Percentiles rank a stretch among this genome's conserved stretches.
These are phyloP conservation scores for Aspergillus oerlinghausenensis DNA, from an alignment of 2,329 filamentous ascomycete genomes.

Conservation along the genomic window DNA sequence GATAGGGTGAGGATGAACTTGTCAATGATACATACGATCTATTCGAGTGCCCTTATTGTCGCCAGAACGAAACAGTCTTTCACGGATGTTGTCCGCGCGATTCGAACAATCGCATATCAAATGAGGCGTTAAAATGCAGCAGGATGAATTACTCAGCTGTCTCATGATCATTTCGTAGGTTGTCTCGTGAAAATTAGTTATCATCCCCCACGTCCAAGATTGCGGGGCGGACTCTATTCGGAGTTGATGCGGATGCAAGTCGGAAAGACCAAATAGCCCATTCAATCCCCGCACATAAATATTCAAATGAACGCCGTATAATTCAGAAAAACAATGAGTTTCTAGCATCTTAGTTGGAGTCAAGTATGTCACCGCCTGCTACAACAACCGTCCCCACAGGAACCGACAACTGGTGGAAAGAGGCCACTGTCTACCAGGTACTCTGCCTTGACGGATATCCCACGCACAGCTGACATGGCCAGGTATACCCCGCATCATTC, in stretches of 20 bases:
- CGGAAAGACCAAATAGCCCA: neutral
- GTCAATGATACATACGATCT: too few species aligned
- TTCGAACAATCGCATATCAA: too few species aligned
- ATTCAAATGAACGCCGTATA: neutral
- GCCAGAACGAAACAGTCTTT: too few species aligned
- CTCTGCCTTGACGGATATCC: neutral
- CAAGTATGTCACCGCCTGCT: slow-evolving; percentile 16
- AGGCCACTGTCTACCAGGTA: slow-evolving; percentile 31
- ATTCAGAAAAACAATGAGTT: neutral
- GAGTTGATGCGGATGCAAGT: slow-evolving; percentile 3
- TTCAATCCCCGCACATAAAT: neutral
- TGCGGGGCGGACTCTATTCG: slow-evolving; percentile 21
- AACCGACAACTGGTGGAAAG: slow-evolving; percentile 33
- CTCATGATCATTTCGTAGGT: too few species aligned
- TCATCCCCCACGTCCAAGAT: too few species aligned
- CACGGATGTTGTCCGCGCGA: too few species aligned
- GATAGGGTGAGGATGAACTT: too few species aligned
- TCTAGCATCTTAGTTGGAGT: neutral
- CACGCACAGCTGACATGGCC: neutral
- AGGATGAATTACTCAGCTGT: too few species aligned
- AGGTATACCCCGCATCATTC: slow-evolving; percentile 34
- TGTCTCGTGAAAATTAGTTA: too few species aligned
- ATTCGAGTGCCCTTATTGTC: too few species aligned
- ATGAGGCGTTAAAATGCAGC: too few species aligned
- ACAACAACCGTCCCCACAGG: slow-evolving; percentile 13